Percentiles rank a stretch among this genome's conserved stretches.
Evolutionary conservation across 495 filamentous ascomycete genomes (phyloP).

Genomic region (Penicillium psychrofluorescens): DNA sequence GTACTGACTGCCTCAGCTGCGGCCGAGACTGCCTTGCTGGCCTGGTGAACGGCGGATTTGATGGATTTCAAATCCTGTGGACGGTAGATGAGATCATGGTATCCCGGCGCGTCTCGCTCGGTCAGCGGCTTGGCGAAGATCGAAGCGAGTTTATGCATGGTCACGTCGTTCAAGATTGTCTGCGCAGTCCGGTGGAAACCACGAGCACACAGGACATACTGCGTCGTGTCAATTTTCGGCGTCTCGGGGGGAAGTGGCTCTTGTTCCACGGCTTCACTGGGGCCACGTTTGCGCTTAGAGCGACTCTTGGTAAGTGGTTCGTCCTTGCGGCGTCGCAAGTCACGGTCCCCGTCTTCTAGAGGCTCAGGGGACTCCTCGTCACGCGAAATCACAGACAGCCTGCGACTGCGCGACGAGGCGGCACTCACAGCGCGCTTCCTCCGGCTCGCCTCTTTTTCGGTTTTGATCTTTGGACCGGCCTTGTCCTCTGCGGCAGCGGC

Average conservation of each 20-base stretch:
- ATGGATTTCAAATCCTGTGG: constrained; percentile 89
- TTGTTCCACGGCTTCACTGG: constrained; percentile 27
- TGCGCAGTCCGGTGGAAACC: constrained; percentile 71
- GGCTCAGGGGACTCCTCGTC: constrained; percentile 38
- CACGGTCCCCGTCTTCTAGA: constrained; percentile 37
- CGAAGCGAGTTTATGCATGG: constrained; percentile 77
- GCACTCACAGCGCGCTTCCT: constrained; percentile 44
- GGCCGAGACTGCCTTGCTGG: constrained; percentile 63
- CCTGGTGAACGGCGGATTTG: constrained; percentile 66
- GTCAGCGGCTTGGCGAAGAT: constrained; percentile 80
- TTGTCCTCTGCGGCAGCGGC: constrained; percentile 14
- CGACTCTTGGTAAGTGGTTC: constrained; percentile 17
- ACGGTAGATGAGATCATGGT: constrained; percentile 75
- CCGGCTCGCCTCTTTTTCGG: constrained; percentile 23
- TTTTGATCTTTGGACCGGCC: constrained; percentile 21
- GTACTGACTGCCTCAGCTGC: constrained; percentile 47
- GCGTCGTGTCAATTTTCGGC: constrained; percentile 37
- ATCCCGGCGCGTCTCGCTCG: constrained; percentile 79
- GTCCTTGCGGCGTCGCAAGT: constrained; percentile 39
- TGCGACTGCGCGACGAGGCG: constrained; percentile 50
- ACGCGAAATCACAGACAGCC: constrained; percentile 51
- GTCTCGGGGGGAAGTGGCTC: constrained; percentile 22
- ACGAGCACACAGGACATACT: constrained; percentile 61
- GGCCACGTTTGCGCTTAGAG: constrained; percentile 34
- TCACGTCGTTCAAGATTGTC: constrained; percentile 78